Percentiles rank a stretch among this genome's conserved stretches.
Conservation (phyloP, 441 rosid genomes). For the Aquilaria agallochum region DNA sequence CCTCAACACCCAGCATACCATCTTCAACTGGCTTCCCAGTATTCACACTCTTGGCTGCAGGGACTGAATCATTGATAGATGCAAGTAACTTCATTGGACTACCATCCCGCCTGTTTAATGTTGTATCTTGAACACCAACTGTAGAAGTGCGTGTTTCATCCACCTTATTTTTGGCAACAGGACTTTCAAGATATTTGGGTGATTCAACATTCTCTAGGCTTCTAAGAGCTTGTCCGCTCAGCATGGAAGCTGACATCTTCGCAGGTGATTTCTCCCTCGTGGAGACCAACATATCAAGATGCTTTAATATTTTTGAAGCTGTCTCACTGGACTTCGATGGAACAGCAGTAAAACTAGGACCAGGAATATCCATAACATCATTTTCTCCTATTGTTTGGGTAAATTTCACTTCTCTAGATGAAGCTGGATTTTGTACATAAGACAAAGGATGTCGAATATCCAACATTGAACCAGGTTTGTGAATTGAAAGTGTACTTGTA, state of each 20-base stretch:
- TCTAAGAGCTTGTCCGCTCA: constrained; percentile 74
- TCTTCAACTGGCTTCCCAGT: constrained; percentile 25
- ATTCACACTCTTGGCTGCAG: constrained; percentile 30
- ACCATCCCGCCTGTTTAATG: constrained; percentile 35
- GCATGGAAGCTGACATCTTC: constrained; percentile 75
- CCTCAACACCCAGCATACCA: constrained; percentile 23
- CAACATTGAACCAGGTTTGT: constrained; percentile 23
- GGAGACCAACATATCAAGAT: constrained; percentile 60
- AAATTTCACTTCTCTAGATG: constrained; percentile 24
- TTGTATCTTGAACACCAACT: constrained; percentile 22
- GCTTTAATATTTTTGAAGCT: constrained; percentile 81
- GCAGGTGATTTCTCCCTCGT: constrained; percentile 72
- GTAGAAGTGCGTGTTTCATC: constrained; percentile 17
- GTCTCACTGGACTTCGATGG: constrained; percentile 75
- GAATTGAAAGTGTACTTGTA: constrained; percentile 21
- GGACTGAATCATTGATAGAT: constrained; percentile 27
- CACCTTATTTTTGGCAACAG: constrained; percentile 29
- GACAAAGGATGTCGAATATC: constrained; percentile 26
- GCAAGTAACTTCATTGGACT: constrained; percentile 28
- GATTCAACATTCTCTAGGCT: constrained; percentile 70
- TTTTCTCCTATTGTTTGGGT: constrained; percentile 28
- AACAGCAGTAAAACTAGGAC: constrained; percentile 42
- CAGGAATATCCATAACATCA: constrained; percentile 31
- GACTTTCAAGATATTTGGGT: constrained; percentile 44
- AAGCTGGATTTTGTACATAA: constrained; percentile 24